Evolutionary conservation across 1,284 basidiomycete genomes (phyloP), one percentile per base, ranked within the genome.

Genomic region (Rhodotorula sp.): DNA sequence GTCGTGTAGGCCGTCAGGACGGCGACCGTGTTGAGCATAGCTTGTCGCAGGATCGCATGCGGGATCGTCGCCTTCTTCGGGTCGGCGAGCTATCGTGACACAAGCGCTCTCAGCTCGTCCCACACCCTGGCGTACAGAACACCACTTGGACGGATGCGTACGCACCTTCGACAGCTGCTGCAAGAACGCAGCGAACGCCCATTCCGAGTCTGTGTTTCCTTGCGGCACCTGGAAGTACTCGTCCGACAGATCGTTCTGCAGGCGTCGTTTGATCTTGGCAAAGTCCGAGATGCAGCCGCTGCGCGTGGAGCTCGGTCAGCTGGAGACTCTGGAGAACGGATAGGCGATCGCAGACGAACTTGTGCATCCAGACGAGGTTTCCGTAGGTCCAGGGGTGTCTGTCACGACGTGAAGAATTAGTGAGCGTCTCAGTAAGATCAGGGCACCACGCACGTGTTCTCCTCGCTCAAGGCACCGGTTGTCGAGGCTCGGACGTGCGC

Each of bases 131-230:
- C 34, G 40, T 13, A 15, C 3, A 13, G 15, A 3, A 2, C 54
- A 47, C 68, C 70, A 65, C 40, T 10, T 11, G 11, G 15, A 13
- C 11, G 40, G 11, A 6, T 13, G 40, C 22, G 46, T 20, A 74
- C 81, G 59, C 61, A 88, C 92, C 83, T 90, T 92, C 5, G 91
- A 90, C 24, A 79, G 67, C 46, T 75, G 70, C 59, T 79, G 73
- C 30, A 97, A 81, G 80, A 94, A 91, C 59, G 95, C 82, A 16
- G 91, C 93, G 78, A 96, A 97, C 11, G 91, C 89, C 92, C 93
- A 96, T 83, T 97, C 92, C 2, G 69, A 75, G 89, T 91, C 91
- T n/a, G 93, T 96, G 78, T 94, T 94, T 61, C 94, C 94, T 64
- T 89, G 87, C 1, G 93, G 92, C 74, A 87, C 85, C 65, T 91